Evolutionary conservation across 768 basidiomycete genomes (phyloP).

Genomic region (Pilatotrama ljubarskyi): DNA sequence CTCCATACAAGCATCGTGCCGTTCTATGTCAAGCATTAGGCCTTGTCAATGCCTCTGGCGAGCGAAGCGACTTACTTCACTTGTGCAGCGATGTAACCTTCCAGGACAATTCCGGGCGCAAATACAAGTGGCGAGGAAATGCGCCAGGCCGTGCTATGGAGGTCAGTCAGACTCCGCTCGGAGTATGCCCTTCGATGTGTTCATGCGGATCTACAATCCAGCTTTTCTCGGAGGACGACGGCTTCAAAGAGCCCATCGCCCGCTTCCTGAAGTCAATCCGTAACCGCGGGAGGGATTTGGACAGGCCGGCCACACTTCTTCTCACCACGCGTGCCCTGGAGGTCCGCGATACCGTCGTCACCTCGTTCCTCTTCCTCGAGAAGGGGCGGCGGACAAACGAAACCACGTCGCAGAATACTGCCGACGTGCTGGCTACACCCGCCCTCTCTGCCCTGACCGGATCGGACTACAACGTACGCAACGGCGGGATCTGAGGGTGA

Average conservation of each 20-base stretch:
- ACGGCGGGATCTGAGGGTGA: constrained; percentile 7
- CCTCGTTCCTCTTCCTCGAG: constrained; percentile 46
- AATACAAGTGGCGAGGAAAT: constrained; percentile 46
- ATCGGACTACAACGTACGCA: constrained; percentile 1
- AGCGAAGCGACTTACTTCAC: neutral
- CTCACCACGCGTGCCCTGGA: constrained; percentile 36
- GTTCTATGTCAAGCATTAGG: constrained; percentile 38
- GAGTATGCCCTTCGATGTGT: neutral
- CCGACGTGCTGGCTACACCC: constrained; percentile 18
- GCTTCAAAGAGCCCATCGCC: constrained; percentile 35
- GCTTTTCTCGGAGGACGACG: constrained; percentile 39
- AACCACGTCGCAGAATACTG: constrained; percentile 25
- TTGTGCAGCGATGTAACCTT: constrained; percentile 38
- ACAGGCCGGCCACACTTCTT: constrained; percentile 35
- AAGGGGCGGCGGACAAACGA: constrained; percentile 38
- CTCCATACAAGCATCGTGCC: constrained; percentile 42
- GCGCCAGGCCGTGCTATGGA: constrained; percentile 37
- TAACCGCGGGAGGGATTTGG: constrained; percentile 25
- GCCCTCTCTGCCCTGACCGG: constrained; percentile 1
- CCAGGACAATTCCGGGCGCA: constrained; percentile 35
- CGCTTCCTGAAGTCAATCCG: constrained; percentile 35
- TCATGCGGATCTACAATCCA: constrained; percentile 7
- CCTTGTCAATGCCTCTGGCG: neutral
- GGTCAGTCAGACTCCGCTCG: constrained; percentile 24
- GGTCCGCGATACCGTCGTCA: constrained; percentile 39